These are phyloP conservation scores for Hamigera avellanea DNA, from an alignment of 495 filamentous ascomycete genomes.

Conservation along the genomic window DNA sequence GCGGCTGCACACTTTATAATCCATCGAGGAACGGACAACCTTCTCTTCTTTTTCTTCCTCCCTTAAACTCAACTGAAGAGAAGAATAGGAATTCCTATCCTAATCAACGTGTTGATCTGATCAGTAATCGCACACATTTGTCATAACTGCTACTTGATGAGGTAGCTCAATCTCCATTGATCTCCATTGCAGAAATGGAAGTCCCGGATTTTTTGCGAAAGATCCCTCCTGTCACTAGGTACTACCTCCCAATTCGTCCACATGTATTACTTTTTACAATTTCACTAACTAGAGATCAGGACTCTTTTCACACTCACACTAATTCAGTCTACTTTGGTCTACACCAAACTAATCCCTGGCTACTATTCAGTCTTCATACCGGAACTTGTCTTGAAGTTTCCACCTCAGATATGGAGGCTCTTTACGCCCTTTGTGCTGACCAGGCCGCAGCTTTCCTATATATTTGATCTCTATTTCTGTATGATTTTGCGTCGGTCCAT, in stretches of 20 bases:
- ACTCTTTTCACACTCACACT: slow-evolving; percentile 61
- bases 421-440: slow-evolving; percentile 65
- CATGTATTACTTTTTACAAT: neutral
- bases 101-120: slow-evolving; percentile 3
- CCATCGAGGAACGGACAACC: slow-evolving; percentile 2
- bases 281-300: slow-evolving; percentile 27
- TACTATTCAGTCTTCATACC: slow-evolving; percentile 46
- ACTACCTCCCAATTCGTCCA: slow-evolving; percentile 7
- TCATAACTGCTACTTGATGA: neutral
- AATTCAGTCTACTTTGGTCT: slow-evolving; percentile 46
- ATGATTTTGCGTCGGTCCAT: slow-evolving; percentile 18
- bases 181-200: neutral
- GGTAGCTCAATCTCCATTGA: neutral
- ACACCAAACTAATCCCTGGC: slow-evolving; percentile 46
- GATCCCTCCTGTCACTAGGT: slow-evolving; percentile 62
- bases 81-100: too few species aligned
- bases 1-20: slow-evolving; percentile 14
- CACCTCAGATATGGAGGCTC: slow-evolving; percentile 60
- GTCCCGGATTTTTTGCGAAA: slow-evolving; percentile 57
- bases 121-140: neutral
- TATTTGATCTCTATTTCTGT: slow-evolving; percentile 81
- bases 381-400: slow-evolving; percentile 44
- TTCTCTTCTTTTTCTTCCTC: slow-evolving; percentile 5
- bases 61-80: slow-evolving; percentile 5
- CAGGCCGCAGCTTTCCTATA: slow-evolving; percentile 45